phyloP scores from a whole-genome alignment of 371 early-diverging fungal species.

The Nematocida ausubeli region DNA sequence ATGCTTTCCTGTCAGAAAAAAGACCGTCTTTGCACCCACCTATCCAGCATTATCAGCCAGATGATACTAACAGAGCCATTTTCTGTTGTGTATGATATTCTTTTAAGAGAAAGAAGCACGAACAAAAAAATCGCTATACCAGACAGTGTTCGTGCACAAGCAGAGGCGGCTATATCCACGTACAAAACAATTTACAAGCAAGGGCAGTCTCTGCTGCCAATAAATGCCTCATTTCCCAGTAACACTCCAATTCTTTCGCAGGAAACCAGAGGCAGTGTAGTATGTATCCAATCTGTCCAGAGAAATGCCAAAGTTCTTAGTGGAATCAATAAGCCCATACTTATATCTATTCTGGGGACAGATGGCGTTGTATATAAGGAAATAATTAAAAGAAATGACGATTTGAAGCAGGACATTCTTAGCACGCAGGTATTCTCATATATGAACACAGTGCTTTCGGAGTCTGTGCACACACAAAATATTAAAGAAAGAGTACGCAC shows the following conservation, averaged over 20 bases:
- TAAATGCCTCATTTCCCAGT: not conserved
- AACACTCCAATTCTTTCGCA: slow-evolving; percentile 21
- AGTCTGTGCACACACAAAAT: not conserved
- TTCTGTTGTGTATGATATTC: slow-evolving; percentile 22
- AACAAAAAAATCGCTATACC: not conserved
- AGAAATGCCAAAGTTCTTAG: slow-evolving; percentile 10
- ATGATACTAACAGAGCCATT: not conserved
- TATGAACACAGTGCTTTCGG: slow-evolving; percentile 39
- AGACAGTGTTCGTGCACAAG: not conserved
- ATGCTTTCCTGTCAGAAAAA: not conserved
- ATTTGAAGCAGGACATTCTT: slow-evolving; percentile 50
- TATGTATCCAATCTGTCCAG: slow-evolving; percentile 9
- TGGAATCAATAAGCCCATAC: slow-evolving; percentile 43
- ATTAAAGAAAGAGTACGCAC: slow-evolving; percentile 34
- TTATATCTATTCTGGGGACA: slow-evolving; percentile 22
- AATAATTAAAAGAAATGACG: slow-evolving; percentile 53
- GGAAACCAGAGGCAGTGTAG: not conserved
- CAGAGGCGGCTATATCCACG: not conserved
- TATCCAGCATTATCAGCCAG: not conserved
- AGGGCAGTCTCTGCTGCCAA: not conserved
- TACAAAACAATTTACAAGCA: slow-evolving; percentile 12
- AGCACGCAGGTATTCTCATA: slow-evolving; percentile 46
- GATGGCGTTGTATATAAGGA: slow-evolving; percentile 49
- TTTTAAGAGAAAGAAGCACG: slow-evolving; percentile 1
- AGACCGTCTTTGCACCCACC: not conserved